phyloP scores from a whole-genome alignment of 345 rosid genomes.

The Litchi chinensis region DNA sequence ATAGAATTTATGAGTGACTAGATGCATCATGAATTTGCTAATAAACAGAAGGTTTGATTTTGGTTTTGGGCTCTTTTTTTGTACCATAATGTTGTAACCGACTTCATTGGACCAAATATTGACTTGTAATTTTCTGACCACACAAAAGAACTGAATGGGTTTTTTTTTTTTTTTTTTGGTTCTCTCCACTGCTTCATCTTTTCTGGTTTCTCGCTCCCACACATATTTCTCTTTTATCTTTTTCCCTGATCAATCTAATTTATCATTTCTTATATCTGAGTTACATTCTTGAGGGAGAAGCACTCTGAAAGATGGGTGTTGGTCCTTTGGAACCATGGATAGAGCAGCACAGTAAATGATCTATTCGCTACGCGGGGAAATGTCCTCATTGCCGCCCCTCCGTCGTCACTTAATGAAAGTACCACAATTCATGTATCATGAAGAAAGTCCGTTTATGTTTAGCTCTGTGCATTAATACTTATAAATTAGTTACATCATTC shows the following conservation, averaged over 20 bases:
- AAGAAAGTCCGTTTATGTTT: not conserved
- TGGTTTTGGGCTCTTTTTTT: not conserved
- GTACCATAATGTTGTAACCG: not conserved
- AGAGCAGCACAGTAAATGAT: not conserved
- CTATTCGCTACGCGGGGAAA: not conserved
- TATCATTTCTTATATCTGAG: not conserved
- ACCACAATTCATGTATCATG: not conserved
- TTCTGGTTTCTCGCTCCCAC: not conserved
- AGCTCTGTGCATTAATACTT: not conserved
- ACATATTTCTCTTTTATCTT: not conserved
- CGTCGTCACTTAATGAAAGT: not conserved
- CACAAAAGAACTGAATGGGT: not conserved
- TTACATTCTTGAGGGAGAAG: not conserved
- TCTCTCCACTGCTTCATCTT: not conserved
- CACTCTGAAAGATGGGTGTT: not conserved
- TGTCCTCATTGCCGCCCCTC: not conserved
- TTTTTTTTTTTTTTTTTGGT: too few relatives aligned
- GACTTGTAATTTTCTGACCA: not conserved
- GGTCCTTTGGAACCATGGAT: not conserved
- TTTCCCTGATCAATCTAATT: not conserved
- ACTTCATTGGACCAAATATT: not conserved
- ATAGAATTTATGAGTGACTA: not conserved
- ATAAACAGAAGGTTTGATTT: not conserved
- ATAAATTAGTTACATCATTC: not conserved
- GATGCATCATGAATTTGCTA: slow-evolving; percentile 9